Conservation (phyloP, 208 protist species). For the Leishmania tropica region DNA sequence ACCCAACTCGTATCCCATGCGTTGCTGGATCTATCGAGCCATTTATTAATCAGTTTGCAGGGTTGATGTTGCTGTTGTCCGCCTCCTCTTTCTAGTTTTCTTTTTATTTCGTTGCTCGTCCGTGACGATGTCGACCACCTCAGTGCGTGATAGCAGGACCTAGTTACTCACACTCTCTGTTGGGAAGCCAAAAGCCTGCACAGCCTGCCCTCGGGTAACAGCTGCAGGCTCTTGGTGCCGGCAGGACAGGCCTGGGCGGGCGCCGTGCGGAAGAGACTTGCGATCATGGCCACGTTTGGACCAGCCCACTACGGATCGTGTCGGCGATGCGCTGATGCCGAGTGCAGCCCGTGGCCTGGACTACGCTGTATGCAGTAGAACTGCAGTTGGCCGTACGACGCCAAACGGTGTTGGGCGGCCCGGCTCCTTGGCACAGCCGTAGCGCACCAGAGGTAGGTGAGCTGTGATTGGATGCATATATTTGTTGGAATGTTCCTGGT, state of each 20-base stretch:
- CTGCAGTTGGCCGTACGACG: not conserved
- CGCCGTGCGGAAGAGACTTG: not conserved
- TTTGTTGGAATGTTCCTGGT: not conserved
- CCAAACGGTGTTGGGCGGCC: not conserved
- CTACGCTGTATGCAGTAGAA: not conserved
- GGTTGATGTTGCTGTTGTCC: not conserved
- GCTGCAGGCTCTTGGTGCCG: too few species aligned
- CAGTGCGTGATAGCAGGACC: not conserved
- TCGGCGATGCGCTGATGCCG: not conserved
- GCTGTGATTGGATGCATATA: not conserved
- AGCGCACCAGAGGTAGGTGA: not conserved
- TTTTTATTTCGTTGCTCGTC: not conserved
- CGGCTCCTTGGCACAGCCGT: not conserved
- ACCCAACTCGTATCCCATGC: not conserved
- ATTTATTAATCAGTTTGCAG: not conserved
- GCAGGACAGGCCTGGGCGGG: not conserved
- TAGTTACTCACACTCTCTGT: not conserved
- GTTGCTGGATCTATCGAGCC: not conserved
- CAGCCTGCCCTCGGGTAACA: not conserved
- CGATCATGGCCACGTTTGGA: not conserved
- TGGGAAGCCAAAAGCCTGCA: not conserved
- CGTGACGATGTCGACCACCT: not conserved
- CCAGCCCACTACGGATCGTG: not conserved
- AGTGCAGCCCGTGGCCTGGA: not conserved
- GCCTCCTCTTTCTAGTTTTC: conserved; percentile 10